Evolutionary conservation across 768 basidiomycete genomes (phyloP).

Genomic region (Trichaptum fuscoviolaceum): DNA sequence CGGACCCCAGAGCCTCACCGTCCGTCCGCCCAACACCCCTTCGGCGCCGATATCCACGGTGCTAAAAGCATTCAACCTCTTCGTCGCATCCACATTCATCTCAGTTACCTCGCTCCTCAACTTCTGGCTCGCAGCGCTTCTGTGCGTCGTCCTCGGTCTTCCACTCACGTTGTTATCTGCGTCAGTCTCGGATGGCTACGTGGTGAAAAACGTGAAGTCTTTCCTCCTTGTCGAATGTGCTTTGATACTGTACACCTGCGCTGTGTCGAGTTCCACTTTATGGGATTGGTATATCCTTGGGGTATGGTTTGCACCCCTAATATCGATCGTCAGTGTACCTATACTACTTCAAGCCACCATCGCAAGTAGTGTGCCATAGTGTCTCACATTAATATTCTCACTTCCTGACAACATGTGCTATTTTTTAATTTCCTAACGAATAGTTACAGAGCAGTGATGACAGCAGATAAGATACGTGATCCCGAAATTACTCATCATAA

Average conservation of each 20-base stretch:
- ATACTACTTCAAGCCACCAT: conserved; percentile 67
- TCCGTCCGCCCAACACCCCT: conserved; percentile 9
- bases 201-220: neutral
- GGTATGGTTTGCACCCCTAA: conserved; percentile 80
- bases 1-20: neutral
- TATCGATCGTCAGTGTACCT: conserved; percentile 75
- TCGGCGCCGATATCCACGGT: conserved; percentile 39
- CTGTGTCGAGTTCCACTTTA: conserved; percentile 21
- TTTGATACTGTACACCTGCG: neutral
- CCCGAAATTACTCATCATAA: too few species aligned
- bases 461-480: too few species aligned
- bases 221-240: neutral
- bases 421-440: neutral
- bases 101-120: conserved; percentile 86
- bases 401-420: neutral
- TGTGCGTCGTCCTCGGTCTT: conserved; percentile 59
- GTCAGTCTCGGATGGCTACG: conserved; percentile 12
- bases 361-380: conserved; percentile 32
- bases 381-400: neutral
- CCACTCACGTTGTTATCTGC: conserved; percentile 50
- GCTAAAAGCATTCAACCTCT: conserved; percentile 72
- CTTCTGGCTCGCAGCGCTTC: conserved; percentile 77
- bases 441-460: too few species aligned
- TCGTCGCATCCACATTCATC: conserved; percentile 80
- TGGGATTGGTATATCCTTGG: conserved; percentile 78